Conservation (phyloP, 768 basidiomycete genomes). For the Russula virescens region DNA sequence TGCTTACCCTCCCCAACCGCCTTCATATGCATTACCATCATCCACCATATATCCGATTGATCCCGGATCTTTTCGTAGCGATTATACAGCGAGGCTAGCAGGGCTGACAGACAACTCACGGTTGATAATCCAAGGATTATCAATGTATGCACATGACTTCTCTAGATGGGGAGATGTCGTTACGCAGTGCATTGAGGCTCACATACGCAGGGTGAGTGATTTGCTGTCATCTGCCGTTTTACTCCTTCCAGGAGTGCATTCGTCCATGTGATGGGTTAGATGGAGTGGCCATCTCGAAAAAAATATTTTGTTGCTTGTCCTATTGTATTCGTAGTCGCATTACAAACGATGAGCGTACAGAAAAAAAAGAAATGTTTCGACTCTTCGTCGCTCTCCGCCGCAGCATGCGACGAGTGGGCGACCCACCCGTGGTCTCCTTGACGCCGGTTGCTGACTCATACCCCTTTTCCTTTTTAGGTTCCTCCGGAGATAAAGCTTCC, state of each 20-base stretch:
- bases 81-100: constrained; percentile 66
- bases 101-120: constrained; percentile 92
- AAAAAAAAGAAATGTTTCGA: constrained; percentile 12
- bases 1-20: constrained; percentile 34
- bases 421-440: constrained; percentile 23
- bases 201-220: constrained; percentile 82
- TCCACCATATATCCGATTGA: constrained; percentile 47
- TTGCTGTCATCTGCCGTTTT: constrained; percentile 21
- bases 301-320: constrained; percentile 6
- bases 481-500: constrained; percentile 88
- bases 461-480: constrained; percentile 50
- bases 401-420: constrained; percentile 15
- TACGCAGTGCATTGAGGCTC: constrained; percentile 73
- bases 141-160: constrained; percentile 88
- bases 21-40: constrained; percentile 43
- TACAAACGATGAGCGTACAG: constrained; percentile 17
- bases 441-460: constrained; percentile 65
- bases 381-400: constrained; percentile 6
- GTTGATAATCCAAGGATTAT: constrained; percentile 87
- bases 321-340: constrained; percentile 15
- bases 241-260: background rate
- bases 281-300: constrained; percentile 5
- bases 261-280: constrained; percentile 10
- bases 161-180: constrained; percentile 73
- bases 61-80: constrained; percentile 69